These are phyloP conservation scores for Paraglomus occultum DNA, from an alignment of 192 early-diverging fungal species.

Conservation along the genomic window DNA sequence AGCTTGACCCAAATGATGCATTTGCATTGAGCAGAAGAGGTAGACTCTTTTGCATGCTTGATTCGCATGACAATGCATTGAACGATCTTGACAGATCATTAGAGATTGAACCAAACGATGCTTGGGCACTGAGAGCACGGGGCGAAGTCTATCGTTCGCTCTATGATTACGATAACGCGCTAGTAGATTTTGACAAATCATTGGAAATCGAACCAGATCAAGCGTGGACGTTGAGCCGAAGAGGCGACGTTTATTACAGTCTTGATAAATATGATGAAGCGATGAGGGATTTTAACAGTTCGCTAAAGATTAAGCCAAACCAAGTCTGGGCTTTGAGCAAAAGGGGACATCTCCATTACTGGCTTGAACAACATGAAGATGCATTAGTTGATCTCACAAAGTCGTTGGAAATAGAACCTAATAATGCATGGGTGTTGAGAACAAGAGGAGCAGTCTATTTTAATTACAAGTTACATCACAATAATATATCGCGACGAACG, in stretches of 20 bases:
- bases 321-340: not conserved
- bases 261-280: slow-evolving; percentile 12
- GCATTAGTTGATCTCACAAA: slow-evolving; percentile 14
- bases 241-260: not conserved
- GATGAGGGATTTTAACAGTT: slow-evolving; percentile 10
- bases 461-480: not conserved
- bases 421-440: not conserved
- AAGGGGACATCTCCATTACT: not conserved
- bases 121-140: not conserved
- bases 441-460: slow-evolving; percentile 18
- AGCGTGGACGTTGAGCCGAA: not conserved
- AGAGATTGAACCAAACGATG: not conserved
- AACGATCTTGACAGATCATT: not conserved
- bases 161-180: not conserved
- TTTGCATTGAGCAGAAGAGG: not conserved
- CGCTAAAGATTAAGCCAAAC: not conserved
- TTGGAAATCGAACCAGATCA: not conserved
- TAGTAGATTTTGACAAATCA: slow-evolving; percentile 5
- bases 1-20: slow-evolving; percentile 2
- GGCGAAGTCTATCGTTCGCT: slow-evolving; percentile 3
- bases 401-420: slow-evolving; percentile 20
- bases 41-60: not conserved
- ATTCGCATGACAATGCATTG: not conserved
- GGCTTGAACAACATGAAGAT: not conserved
- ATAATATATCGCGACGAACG: not conserved